Conservation (phyloP, 129 eudicot species). For the Helianthus tuberosus region DNA sequence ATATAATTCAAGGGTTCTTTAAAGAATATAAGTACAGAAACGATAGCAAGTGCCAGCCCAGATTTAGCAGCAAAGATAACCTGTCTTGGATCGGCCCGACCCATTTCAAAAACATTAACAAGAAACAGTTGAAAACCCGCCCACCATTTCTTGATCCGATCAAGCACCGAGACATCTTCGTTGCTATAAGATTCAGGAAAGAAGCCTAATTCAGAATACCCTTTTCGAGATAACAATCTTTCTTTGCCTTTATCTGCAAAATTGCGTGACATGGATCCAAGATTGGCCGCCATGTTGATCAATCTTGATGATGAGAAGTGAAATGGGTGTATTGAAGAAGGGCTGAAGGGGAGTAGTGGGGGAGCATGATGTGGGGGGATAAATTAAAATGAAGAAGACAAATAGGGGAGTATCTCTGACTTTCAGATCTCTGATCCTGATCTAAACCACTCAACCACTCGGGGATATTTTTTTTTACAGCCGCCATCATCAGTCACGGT, state of each 20-base stretch:
- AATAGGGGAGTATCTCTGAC: constrained; percentile 14
- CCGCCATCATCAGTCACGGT: neutral
- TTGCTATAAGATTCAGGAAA: constrained; percentile 34
- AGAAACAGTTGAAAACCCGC: constrained; percentile 29
- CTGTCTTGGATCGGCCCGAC: constrained; percentile 81
- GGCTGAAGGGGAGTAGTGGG: constrained; percentile 21
- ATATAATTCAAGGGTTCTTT: constrained; percentile 65
- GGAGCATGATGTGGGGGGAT: constrained; percentile 9
- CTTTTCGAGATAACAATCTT: constrained; percentile 52
- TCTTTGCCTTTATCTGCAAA: constrained; percentile 64
- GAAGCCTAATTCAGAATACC: constrained; percentile 43
- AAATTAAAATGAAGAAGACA: neutral
- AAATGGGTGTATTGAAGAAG: neutral
- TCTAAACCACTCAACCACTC: neutral
- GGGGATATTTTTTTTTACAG: neutral
- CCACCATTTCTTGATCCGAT: constrained; percentile 39
- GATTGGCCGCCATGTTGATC: constrained; percentile 45
- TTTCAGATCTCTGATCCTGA: constrained; percentile 37
- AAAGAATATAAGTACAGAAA: constrained; percentile 83
- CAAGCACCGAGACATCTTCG: constrained; percentile 19
- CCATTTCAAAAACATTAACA: constrained; percentile 60
- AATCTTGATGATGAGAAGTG: neutral
- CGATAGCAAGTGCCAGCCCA: constrained; percentile 77
- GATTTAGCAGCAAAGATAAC: constrained; percentile 84
- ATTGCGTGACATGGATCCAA: constrained; percentile 65